These are phyloP conservation scores for Cynara cardunculus DNA, from an alignment of 129 eudicot species.

Conservation along the genomic window DNA sequence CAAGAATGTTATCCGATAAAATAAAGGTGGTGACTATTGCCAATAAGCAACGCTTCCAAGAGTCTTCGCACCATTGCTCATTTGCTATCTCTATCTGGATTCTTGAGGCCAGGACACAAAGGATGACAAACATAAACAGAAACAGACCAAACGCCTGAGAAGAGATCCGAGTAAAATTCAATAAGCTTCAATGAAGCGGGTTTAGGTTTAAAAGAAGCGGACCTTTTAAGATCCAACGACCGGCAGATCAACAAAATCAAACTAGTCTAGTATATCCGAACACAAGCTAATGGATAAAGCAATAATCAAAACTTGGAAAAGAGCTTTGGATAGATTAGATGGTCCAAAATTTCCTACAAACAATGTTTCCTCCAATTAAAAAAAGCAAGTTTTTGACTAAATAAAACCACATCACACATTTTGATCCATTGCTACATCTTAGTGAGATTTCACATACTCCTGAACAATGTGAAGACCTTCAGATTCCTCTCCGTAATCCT, in stretches of 20 bases:
- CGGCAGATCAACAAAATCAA: background rate
- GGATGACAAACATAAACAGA: too few species aligned
- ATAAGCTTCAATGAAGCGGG: too few species aligned
- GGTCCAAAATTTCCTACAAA: conserved; percentile 23
- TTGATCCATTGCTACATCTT: conserved; percentile 18
- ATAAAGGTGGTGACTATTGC: too few species aligned
- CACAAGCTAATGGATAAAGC: background rate
- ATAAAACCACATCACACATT: background rate
- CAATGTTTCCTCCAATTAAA: background rate
- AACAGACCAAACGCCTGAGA: too few species aligned
- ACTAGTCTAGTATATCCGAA: background rate
- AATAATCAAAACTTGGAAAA: background rate
- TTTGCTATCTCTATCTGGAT: too few species aligned
- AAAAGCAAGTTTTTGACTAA: background rate
- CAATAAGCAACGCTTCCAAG: too few species aligned
- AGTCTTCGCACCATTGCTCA: too few species aligned
- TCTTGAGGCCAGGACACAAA: too few species aligned
- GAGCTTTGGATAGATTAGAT: background rate
- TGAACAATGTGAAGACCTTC: conserved; percentile 91
- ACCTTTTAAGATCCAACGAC: too few species aligned
- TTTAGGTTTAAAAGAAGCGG: too few species aligned
- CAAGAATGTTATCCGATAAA: too few species aligned
- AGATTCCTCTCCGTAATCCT: conserved; percentile 74
- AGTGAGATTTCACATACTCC: conserved; percentile 76
- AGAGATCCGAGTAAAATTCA: too few species aligned